Conservation (phyloP, 148 eudicot genomes). For the Euryodendron excelsum region DNA sequence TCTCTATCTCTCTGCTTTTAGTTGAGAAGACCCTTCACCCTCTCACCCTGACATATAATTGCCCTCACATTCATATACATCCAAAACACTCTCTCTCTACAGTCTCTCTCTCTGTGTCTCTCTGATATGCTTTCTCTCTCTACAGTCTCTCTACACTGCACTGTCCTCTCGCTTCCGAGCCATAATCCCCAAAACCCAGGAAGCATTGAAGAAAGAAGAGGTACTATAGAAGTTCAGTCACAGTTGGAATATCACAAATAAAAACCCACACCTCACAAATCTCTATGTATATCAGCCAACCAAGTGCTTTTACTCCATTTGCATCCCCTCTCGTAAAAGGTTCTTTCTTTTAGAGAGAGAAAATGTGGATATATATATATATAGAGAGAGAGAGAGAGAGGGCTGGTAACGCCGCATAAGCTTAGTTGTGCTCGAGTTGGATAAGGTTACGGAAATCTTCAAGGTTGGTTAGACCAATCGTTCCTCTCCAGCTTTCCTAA, state of each 20-base stretch:
- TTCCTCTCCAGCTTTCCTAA: slow-evolving; percentile 15
- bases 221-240: background rate
- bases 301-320: slow-evolving; percentile 13
- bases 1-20: background rate
- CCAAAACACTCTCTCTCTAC: background rate
- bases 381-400: background rate
- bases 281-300: slow-evolving; percentile 19
- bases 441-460: slow-evolving; percentile 15
- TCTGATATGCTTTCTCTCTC: background rate
- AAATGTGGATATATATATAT: background rate
- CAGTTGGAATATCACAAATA: background rate
- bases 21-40: background rate
- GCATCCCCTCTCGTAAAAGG: slow-evolving; percentile 1
- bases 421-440: slow-evolving; percentile 11
- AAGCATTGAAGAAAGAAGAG: slow-evolving; percentile 19
- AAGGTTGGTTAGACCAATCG: slow-evolving; percentile 15
- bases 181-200: slow-evolving; percentile 4
- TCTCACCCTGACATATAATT: background rate
- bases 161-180: background rate
- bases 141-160: background rate
- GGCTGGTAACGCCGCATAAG: too few species aligned
- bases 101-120: background rate
- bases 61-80: background rate
- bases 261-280: slow-evolving; percentile 20
- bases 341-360: background rate